Evolutionary conservation across 1,284 basidiomycete genomes (phyloP), one percentile per base, ranked within the genome.

Genomic region (Entoloma clypeatum): DNA sequence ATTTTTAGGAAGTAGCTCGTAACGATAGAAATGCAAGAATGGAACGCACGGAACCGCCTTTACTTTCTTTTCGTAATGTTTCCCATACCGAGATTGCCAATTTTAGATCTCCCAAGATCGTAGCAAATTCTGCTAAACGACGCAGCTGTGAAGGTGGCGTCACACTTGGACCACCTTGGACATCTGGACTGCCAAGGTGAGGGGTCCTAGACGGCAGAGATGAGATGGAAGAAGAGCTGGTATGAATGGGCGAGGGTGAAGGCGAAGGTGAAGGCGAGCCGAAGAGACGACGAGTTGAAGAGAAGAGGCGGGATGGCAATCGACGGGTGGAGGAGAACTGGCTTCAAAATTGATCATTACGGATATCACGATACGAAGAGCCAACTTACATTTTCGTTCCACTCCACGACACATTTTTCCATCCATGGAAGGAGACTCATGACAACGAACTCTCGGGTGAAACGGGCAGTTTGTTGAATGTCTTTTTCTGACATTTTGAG

Each of bases 361-460:
- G n/a, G 21, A 9, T 27, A 26, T 17, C 26, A 31, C 10, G 7
- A 36, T 33, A 30, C 16, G 32, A 48, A 36, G 36, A 36, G 37
- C 8, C 55, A n/a, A n/a, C 71, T 48, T 55, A 88, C 86, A 48
- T 75, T 76, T 68, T 99, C 95, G 59, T 96, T 96, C 88, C 92
- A 96, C 45, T 96, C 90, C 33, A 92, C 60, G 1, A 96, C 86
- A 56, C 83, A 86, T 52, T 87, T 87, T 66, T 99, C 95, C 90
- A 99, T 93, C 85, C 89, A 97, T 0, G 95, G 95, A 3, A 98
- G 67, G 24, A 99, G 68, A 54, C 87, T 93, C 78, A 92, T 92
- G 3, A 86, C 83, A 2, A 92, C 77, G 51, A 98, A 86, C 60
- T 98, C 95, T 31, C 94, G 78, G 5, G 92, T 77, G 52, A 98